Evolutionary conservation across 495 filamentous ascomycete species (phyloP).

Genomic region (Bombardia bombarda): DNA sequence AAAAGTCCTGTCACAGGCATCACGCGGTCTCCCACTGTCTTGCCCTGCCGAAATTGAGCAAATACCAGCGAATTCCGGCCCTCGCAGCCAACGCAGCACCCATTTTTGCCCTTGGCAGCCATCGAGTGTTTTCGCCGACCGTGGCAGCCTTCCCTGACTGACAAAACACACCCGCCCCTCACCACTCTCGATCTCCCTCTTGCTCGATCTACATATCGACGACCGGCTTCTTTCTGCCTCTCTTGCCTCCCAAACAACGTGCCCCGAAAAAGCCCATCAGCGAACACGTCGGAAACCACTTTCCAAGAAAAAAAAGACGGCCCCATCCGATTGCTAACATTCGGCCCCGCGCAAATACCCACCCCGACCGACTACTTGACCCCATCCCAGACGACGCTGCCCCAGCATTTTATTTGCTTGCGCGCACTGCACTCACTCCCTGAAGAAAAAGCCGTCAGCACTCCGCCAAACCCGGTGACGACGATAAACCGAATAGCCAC

Average conservation of each 20-base stretch:
- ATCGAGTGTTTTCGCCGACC: slow-evolving; percentile 18
- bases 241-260: slow-evolving; percentile 2
- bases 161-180: slow-evolving; percentile 6
- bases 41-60: slow-evolving; percentile 17
- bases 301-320: too few relatives aligned
- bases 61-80: slow-evolving; percentile 21
- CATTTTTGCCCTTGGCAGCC: slow-evolving; percentile 12
- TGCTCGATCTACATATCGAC: slow-evolving; percentile 8
- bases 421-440: too few relatives aligned
- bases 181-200: slow-evolving; percentile 2
- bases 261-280: slow-evolving; percentile 2
- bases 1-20: slow-evolving; percentile 20
- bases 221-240: too few relatives aligned
- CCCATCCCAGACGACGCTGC: slow-evolving; percentile 10
- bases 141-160: slow-evolving; percentile 12
- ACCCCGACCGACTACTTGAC: slow-evolving; percentile 10
- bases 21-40: slow-evolving; percentile 11
- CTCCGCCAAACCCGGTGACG: slow-evolving; percentile 18
- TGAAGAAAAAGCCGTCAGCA: slow-evolving; percentile 9
- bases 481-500: slow-evolving; percentile 16
- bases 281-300: slow-evolving; percentile 12
- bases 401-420: slow-evolving; percentile 9
- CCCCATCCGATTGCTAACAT: slow-evolving; percentile 11
- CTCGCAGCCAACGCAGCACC: slow-evolving; percentile 9
- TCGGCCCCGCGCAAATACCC: slow-evolving; percentile 8